Evolutionary conservation across 2,329 filamentous ascomycete genomes (phyloP).

Genomic region (Ophiostoma sp.): DNA sequence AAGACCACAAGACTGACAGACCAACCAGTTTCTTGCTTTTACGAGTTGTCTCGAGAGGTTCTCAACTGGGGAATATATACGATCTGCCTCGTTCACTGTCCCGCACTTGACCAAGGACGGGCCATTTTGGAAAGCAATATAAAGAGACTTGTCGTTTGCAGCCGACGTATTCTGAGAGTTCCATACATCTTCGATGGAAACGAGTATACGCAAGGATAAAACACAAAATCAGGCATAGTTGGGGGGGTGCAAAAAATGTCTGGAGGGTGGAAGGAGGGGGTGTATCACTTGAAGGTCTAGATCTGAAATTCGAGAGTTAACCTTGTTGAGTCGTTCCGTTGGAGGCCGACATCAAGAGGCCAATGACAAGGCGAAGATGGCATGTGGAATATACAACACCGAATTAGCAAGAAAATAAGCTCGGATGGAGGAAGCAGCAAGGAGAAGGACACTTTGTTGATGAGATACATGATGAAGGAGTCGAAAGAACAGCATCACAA

Average conservation of each 20-base stretch:
- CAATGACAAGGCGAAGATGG: neutral
- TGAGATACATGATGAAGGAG: neutral
- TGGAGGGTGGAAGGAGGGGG: neutral
- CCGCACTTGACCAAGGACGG: neutral
- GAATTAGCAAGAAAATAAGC: neutral
- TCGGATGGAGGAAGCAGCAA: neutral
- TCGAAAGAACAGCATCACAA: neutral
- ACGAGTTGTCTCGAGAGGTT: neutral
- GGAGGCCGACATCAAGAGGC: neutral
- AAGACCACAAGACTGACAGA: neutral
- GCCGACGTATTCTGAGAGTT: neutral
- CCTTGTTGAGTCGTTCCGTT: neutral
- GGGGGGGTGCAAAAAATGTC: neutral
- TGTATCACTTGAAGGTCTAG: slow-evolving; percentile 18
- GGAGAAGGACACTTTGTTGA: neutral
- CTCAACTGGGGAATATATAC: neutral
- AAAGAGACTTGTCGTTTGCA: neutral
- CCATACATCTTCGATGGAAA: neutral
- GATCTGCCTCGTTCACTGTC: neutral
- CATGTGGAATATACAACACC: neutral
- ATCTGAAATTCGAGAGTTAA: neutral
- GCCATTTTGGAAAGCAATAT: neutral
- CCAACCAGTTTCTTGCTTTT: neutral
- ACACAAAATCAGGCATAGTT: neutral
- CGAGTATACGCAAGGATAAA: neutral